Evolutionary conservation across 106 monocot genomes (phyloP).

Genomic region (Dendrobium catenatum): DNA sequence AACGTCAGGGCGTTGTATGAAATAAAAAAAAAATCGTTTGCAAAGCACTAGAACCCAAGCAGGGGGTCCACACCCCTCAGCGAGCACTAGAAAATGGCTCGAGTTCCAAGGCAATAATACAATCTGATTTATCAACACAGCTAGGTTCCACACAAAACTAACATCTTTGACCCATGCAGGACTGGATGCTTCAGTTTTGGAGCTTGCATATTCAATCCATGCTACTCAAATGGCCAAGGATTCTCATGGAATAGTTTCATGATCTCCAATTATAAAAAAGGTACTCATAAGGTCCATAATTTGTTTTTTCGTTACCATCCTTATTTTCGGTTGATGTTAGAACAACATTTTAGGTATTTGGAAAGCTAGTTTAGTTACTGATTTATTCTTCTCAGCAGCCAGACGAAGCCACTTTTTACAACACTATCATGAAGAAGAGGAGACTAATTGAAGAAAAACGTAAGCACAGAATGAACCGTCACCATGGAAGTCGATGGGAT

Average conservation of each 20-base stretch:
- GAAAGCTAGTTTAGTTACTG: neutral
- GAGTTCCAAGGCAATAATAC: no score
- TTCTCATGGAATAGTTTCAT: neutral
- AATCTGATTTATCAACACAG: no score
- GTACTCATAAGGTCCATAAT: neutral
- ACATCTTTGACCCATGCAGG: neutral
- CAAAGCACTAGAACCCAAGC: no score
- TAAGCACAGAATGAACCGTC: no score
- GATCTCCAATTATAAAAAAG: neutral
- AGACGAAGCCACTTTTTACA: neutral
- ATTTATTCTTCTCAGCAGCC: neutral
- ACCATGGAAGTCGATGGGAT: conserved; percentile 28
- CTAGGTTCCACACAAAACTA: no score
- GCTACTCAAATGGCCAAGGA: conserved; percentile 43
- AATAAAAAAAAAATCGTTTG: no score
- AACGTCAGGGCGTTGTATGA: no score
- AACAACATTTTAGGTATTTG: neutral
- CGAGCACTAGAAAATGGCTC: no score
- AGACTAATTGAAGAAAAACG: neutral
- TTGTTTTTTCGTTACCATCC: neutral
- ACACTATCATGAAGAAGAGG: conserved; percentile 5
- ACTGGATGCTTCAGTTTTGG: conserved; percentile 27
- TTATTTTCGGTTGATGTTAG: neutral
- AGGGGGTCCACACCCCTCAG: no score
- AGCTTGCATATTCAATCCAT: conserved; percentile 46